phyloP scores from a whole-genome alignment of 1,139 yeast genomes.

The Nakaseomyces bracarensis region DNA sequence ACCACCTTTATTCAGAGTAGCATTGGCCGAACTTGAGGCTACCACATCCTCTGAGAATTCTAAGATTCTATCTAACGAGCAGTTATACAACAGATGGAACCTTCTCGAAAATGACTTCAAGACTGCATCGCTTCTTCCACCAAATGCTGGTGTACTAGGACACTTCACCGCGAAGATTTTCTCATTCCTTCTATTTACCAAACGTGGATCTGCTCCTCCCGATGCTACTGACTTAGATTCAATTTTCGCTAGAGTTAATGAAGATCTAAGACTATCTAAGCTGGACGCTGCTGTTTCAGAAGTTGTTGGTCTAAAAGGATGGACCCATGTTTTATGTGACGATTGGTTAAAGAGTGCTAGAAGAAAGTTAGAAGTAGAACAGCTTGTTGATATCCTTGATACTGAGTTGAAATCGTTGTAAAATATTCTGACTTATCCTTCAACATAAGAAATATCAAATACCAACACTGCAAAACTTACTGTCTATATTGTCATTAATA shows the following conservation, averaged over 20 bases:
- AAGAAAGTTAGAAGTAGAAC: conserved; percentile 80
- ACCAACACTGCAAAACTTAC: neutral
- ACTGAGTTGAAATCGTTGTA: conserved; percentile 34
- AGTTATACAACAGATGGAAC: conserved; percentile 65
- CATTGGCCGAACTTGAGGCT: conserved; percentile 23
- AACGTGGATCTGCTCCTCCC: conserved; percentile 59
- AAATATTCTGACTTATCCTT: neutral
- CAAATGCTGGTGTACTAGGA: conserved; percentile 91
- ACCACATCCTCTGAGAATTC: conserved; percentile 13
- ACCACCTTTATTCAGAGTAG: conserved; percentile 23
- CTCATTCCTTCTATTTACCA: conserved; percentile 62
- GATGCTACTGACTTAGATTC: conserved; percentile 82
- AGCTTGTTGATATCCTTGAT: conserved; percentile 48
- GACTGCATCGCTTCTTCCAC: conserved; percentile 81
- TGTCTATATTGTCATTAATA: conserved; percentile 13
- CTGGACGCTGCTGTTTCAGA: conserved; percentile 88
- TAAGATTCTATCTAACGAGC: conserved; percentile 42
- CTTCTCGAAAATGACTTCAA: conserved; percentile 78
- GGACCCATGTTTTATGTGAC: conserved; percentile 83
- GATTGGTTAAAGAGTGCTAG: conserved; percentile 91
- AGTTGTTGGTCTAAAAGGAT: conserved; percentile 81
- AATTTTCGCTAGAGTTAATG: conserved; percentile 77
- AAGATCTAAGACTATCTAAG: conserved; percentile 66
- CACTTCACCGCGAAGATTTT: conserved; percentile 74
- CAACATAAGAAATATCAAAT: neutral